A percentile compares a stretch with the other conserved stretches of the same genome.
Evolutionary conservation across 2,329 filamentous ascomycete species (phyloP).

Genomic region (Claviceps fusiformis): DNA sequence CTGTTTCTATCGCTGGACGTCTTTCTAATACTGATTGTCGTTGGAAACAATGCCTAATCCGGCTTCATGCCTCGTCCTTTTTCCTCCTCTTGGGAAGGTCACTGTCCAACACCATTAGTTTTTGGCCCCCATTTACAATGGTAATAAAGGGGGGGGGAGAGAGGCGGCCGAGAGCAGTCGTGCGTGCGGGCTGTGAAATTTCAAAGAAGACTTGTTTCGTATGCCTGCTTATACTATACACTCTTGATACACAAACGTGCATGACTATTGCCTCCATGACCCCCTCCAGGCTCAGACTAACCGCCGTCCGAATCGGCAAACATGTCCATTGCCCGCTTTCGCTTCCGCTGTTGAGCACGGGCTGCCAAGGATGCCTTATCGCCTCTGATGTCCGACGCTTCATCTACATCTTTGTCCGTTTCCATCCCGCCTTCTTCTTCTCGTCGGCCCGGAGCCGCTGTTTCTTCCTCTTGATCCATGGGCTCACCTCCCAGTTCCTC

Average conservation of each 20-base stretch:
- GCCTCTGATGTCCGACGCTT: slow-evolving; percentile 18
- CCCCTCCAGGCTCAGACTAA: neutral
- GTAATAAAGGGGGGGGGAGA: no score
- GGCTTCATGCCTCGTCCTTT: no score
- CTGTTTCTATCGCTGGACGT: no score
- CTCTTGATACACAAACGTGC: neutral
- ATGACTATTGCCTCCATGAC: neutral
- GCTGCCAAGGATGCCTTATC: slow-evolving; percentile 20
- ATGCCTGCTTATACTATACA: neutral
- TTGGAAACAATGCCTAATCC: no score
- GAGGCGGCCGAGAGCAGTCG: neutral
- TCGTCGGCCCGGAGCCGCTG: slow-evolving; percentile 21
- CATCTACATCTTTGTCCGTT: slow-evolving; percentile 27
- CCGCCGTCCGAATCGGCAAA: slow-evolving; percentile 61
- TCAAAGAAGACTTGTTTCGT: neutral
- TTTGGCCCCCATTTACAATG: no score
- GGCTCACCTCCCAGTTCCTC: slow-evolving; percentile 28
- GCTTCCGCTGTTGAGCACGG: slow-evolving; percentile 33
- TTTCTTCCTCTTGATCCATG: slow-evolving; percentile 24
- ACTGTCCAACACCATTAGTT: no score
- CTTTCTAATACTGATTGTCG: no score
- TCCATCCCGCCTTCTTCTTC: neutral
- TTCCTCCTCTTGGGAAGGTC: no score
- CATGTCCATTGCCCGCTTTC: slow-evolving; percentile 72
- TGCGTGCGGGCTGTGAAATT: neutral